Conservation (phyloP, 331 rosid genomes). For the Acacia concinna region DNA sequence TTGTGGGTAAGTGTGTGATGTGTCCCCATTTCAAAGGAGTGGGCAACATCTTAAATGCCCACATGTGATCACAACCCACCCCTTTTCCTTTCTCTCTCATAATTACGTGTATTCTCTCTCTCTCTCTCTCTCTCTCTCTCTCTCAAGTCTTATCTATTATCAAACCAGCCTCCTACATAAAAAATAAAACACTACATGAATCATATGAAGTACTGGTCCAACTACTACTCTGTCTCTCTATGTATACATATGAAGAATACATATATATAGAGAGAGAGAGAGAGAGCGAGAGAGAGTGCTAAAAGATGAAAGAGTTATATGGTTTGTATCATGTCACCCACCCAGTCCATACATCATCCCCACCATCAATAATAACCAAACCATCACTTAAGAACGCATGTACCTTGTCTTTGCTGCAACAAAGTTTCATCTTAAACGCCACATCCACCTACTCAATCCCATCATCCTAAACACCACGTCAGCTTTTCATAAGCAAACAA, state of each 20-base stretch:
- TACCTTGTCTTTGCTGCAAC: conserved; percentile 24
- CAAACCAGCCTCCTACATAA: neutral
- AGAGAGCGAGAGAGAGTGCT: neutral
- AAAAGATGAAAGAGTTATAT: conserved; percentile 15
- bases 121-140: neutral
- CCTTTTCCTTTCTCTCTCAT: neutral
- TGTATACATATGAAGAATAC: neutral
- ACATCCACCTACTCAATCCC: conserved; percentile 5
- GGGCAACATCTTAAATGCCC: conserved; percentile 27
- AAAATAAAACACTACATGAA: neutral
- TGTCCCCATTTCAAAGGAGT: neutral
- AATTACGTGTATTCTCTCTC: neutral
- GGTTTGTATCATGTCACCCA: conserved; percentile 37
- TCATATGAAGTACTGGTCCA: conserved; percentile 21
- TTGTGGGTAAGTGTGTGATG: conserved; percentile 16
- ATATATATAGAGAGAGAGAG: neutral
- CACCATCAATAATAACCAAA: conserved; percentile 7
- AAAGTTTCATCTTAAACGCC: conserved; percentile 26
- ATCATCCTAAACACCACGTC: conserved; percentile 24
- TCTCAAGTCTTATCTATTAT: neutral
- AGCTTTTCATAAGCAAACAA: neutral
- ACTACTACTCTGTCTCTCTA: neutral
- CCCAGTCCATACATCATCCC: conserved; percentile 12
- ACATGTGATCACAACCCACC: conserved; percentile 31
- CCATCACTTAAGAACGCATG: conserved; percentile 23